Percentiles rank a stretch among this genome's conserved stretches.
These are phyloP conservation scores for Aechmea fasciata DNA, from an alignment of 176 grass and related monocot species.

Conservation along the genomic window DNA sequence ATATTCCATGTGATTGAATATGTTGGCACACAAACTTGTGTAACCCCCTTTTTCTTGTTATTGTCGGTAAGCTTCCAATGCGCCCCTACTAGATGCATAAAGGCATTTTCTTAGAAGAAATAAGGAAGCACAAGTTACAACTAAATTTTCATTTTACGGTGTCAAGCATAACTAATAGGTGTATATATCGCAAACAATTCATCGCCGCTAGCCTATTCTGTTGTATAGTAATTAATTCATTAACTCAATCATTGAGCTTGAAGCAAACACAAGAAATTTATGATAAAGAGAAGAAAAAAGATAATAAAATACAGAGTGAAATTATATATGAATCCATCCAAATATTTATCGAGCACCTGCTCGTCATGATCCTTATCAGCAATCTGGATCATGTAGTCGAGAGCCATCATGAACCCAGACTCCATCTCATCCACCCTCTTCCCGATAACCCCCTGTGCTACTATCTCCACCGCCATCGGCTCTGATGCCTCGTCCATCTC, in stretches of 20 bases:
- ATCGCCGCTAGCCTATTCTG: too few species aligned
- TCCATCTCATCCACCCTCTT: conserved; percentile 99
- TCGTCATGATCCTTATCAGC: conserved; percentile 65
- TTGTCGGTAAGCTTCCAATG: too few species aligned
- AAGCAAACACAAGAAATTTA: not conserved
- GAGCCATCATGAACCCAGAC: conserved; percentile 78
- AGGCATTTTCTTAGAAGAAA: too few species aligned
- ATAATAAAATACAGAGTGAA: not conserved
- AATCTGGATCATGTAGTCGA: conserved; percentile 93
- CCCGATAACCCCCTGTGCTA: conserved; percentile 80
- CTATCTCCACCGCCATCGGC: conserved; percentile 60
- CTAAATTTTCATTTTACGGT: too few species aligned
- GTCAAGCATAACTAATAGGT: too few species aligned
- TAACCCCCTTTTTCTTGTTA: too few species aligned
- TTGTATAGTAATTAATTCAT: too few species aligned
- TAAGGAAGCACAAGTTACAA: too few species aligned
- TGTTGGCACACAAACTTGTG: too few species aligned
- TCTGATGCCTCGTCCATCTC: conserved; percentile 69
- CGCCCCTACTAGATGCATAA: too few species aligned
- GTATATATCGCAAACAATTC: too few species aligned
- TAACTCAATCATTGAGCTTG: not conserved
- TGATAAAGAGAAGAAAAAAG: not conserved
- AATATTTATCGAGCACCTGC: conserved; percentile 44
- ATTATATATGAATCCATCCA: conserved; percentile 7
- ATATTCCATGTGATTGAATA: too few species aligned